phyloP scores from a whole-genome alignment of 345 rosid genomes.

The Eucalyptus coolabah region DNA sequence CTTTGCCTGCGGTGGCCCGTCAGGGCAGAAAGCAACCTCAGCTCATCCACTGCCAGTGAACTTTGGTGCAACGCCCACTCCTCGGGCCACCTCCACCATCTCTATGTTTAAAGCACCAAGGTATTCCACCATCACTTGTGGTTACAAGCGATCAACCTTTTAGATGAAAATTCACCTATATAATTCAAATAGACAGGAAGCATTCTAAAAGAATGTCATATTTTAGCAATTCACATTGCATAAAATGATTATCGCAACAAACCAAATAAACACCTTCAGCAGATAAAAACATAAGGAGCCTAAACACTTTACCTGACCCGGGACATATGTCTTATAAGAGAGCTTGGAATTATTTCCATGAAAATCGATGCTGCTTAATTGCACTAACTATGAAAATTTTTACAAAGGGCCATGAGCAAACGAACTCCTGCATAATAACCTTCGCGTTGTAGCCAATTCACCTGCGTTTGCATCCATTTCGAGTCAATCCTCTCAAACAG shows the following conservation, averaged over 20 bases:
- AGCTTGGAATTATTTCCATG: conserved; percentile 35
- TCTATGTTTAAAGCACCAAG: conserved; percentile 62
- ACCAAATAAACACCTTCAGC: neutral
- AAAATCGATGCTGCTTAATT: neutral
- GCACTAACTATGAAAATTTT: neutral
- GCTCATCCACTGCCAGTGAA: conserved; percentile 97
- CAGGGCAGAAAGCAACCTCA: conserved; percentile 74
- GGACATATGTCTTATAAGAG: conserved; percentile 78
- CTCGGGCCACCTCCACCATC: conserved; percentile 81
- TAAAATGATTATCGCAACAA: neutral
- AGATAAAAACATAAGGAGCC: neutral
- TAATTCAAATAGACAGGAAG: neutral
- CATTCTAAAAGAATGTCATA: neutral
- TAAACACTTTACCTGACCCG: conserved; percentile 60
- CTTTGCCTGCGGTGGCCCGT: conserved; percentile 45
- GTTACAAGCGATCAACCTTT: neutral
- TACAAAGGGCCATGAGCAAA: conserved; percentile 75
- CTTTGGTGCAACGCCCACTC: conserved; percentile 70
- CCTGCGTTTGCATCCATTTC: neutral
- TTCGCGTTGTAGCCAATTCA: conserved; percentile 60
- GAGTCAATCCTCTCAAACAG: neutral
- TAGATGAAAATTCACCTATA: neutral
- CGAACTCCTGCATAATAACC: conserved; percentile 87
- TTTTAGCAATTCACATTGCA: neutral
- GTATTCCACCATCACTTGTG: conserved; percentile 9